Base-by-base conservation (phyloP, 2,329 filamentous ascomycete genomes). In the Pseudogymnoascus sp. region DNA sequence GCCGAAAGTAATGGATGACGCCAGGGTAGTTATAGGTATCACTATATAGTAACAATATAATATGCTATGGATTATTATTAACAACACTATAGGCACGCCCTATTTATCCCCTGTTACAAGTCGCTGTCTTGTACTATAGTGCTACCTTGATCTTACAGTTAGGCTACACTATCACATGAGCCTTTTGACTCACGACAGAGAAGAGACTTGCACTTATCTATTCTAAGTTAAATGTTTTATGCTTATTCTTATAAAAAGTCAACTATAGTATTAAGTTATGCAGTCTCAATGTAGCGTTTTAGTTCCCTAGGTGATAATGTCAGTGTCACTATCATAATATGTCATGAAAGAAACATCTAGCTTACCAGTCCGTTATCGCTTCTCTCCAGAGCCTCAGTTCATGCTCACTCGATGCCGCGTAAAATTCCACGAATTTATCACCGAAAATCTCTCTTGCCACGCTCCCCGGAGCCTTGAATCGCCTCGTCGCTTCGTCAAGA, bases 351-450 rank as follows among this genome's bases (percentile, higher is more conserved):
- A 42, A 42, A 42, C 38, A 42, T 42, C 11, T 42, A 42, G 91
- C 81, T 75, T 82, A 93, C 92, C 93, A 97, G 75, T 97, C 95
- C 19, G 93, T 97, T 5, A 97, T 93, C 2, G 93, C 93, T 75
- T 97, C 93, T 70, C 97, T 92, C 89, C 90, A 99, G 17, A 97
- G 77, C 65, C 89, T 81, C 64, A 95, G 83, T 77, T 99, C 95
- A 76, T 99, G 93, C 74, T 96, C 89, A 67, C 95, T 84, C 17
- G 93, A 96, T n/a, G 93, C 95, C 11, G 88, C 91, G 78, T 88
- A 99, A 75, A 97, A 95, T 13, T 97, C 92, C 2, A 97, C 93
- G 77, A 99, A 99, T 7, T 88, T 90, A 74, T 97, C 89, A 0
- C 95, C 95, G 75, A 99, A 90, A 0, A 96, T 89, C 73, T 97